Evolutionary conservation across 805 yeast species (phyloP), one percentile per base, ranked within the genome.

Genomic region (Candida nanaspora): DNA sequence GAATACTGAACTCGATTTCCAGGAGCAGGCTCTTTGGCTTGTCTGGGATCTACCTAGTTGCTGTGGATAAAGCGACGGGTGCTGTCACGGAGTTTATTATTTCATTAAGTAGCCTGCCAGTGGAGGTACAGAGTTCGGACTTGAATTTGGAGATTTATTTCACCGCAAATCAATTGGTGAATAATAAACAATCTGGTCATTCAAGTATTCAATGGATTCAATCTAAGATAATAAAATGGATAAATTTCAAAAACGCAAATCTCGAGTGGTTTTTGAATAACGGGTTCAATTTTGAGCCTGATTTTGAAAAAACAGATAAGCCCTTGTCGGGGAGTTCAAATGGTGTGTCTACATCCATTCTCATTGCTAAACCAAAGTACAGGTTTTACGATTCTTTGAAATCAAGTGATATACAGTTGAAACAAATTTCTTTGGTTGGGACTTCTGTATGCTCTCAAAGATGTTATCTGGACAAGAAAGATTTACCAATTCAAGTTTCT

Each of bases 221-320:
- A 32, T 48, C 51, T 26, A 48, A 45, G 27, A 20, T 46, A 11
- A n/a, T 44, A 13, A 42, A 41, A 8, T 31, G 33, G 28, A n/a
- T 37, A 3, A 11, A 37, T 9, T 22, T 28, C n/a, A n/a, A 29
- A 10, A 21, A 21, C 11, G 26, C n/a, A 11, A 14, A 16, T 7
- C 18, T 30, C 5, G 13, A 2, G 8, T 7, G 15, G 2, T 33
- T 38, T 19, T 15, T 38, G 6, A 13, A 18, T 8, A 23, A 31
- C 10, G 40, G 40, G n/a, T 27, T 40, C 38, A 9, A 34, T n/a
- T 16, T 36, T 14, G 25, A 34, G 15, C 42, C 42, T 13, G 14
- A 18, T 16, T 40, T 32, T 27, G 33, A 68, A 37, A 50, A 59
- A 33, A 59, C 65, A 15, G 42, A 56, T 15, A 73, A n/a, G n/a